These are phyloP conservation scores for Malassezia dermatis DNA, from an alignment of 1,284 basidiomycete species.

Conservation along the genomic window DNA sequence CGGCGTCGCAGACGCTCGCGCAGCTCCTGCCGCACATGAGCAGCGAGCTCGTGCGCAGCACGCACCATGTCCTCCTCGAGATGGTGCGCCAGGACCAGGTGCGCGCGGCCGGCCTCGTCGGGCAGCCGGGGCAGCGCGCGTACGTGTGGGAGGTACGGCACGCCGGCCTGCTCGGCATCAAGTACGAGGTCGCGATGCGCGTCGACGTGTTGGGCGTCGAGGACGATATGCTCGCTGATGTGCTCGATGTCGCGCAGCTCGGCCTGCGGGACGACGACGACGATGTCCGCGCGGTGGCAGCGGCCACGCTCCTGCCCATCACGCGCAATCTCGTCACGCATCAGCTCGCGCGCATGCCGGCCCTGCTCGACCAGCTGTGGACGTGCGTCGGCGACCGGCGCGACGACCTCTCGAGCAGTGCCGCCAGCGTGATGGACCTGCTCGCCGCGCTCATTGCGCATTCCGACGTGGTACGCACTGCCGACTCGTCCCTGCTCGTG, in stretches of 20 bases:
- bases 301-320: constrained; percentile 78
- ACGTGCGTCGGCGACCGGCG: constrained; percentile 81
- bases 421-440: constrained; percentile 93
- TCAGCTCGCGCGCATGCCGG: constrained; percentile 53
- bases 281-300: constrained; percentile 91
- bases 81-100: constrained; percentile 80
- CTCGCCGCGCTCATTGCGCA: constrained; percentile 22
- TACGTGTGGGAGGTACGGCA: constrained; percentile 97
- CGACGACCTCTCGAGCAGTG: constrained; percentile 92
- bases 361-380: constrained; percentile 78
- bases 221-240: constrained; percentile 27
- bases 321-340: constrained; percentile 66
- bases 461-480: constrained; percentile 65
- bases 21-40: constrained; percentile 79
- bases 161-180: constrained; percentile 87
- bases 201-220: constrained; percentile 59
- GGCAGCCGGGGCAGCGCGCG: constrained; percentile 23
- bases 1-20: constrained; percentile 85
- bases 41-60: constrained; percentile 60
- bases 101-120: background rate
- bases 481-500: constrained; percentile 53
- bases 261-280: constrained; percentile 86
- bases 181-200: constrained; percentile 91
- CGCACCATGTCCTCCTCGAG: constrained; percentile 71
- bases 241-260: constrained; percentile 30